These are phyloP conservation scores for Exsudoporus floridanus DNA, from an alignment of 1,284 basidiomycete genomes.

Conservation along the genomic window DNA sequence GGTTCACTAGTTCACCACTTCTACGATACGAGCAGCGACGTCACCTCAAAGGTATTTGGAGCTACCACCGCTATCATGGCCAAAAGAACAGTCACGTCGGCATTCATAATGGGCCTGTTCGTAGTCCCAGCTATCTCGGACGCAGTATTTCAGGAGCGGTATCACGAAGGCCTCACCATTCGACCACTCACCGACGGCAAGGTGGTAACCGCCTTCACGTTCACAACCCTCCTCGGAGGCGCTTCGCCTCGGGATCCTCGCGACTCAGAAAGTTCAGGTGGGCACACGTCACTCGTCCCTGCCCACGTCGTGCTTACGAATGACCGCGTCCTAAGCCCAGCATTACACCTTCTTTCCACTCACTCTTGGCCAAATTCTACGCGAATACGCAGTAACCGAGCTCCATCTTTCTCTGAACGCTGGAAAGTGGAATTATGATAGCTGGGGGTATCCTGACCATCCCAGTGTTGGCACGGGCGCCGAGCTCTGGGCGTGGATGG, in stretches of 20 bases:
- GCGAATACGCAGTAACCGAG: slow-evolving; percentile 81
- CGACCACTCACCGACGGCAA: slow-evolving; percentile 82
- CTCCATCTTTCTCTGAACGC: slow-evolving; percentile 86
- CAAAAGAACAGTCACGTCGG: slow-evolving; percentile 2
- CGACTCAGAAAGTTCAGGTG: slow-evolving; percentile 48
- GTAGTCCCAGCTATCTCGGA: slow-evolving; percentile 3
- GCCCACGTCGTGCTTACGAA: neutral
- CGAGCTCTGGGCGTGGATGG: slow-evolving; percentile 89
- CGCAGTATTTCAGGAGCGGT: slow-evolving; percentile 41
- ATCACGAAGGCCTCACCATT: slow-evolving; percentile 71
- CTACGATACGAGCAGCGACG: no score
- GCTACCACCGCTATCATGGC: neutral
- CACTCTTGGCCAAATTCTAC: slow-evolving; percentile 80
- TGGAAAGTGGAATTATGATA: slow-evolving; percentile 86
- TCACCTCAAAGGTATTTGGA: no score
- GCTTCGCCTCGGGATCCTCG: slow-evolving; percentile 54
- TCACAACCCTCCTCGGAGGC: slow-evolving; percentile 63
- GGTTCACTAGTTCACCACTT: no score
- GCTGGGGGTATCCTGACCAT: slow-evolving; percentile 83
- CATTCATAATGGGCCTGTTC: slow-evolving; percentile 13
- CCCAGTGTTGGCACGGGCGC: slow-evolving; percentile 80
- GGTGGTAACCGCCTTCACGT: slow-evolving; percentile 82
- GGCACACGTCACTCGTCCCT: neutral
- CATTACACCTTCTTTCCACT: slow-evolving; percentile 87
- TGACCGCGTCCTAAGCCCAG: slow-evolving; percentile 48